Conservation (phyloP, 805 yeast genomes). For the Yarrowia sp. region DNA sequence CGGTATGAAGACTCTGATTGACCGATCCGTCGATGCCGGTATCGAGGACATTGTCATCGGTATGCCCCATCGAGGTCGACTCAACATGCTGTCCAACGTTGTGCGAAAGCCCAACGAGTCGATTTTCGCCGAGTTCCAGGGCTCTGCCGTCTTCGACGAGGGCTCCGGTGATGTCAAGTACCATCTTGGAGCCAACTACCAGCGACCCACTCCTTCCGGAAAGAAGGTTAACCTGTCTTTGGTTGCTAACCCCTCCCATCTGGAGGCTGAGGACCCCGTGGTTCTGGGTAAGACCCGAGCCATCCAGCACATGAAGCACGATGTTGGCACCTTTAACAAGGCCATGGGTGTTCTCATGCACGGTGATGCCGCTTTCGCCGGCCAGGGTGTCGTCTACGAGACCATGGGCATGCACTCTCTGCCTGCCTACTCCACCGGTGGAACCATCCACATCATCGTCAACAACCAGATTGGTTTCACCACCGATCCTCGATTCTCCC, state of each 20-base stretch:
- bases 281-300: slow-evolving; percentile 98
- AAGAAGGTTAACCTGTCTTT: slow-evolving; percentile 92
- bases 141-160: slow-evolving; percentile 87
- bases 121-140: slow-evolving; percentile 93
- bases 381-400: slow-evolving; percentile 98
- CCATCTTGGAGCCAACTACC: slow-evolving; percentile 99
- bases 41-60: slow-evolving; percentile 96
- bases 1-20: slow-evolving; percentile 95
- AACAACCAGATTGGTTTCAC: slow-evolving; percentile 99
- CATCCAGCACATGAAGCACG: slow-evolving; percentile 87
- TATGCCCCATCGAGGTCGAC: slow-evolving; percentile 99
- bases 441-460: slow-evolving; percentile 94
- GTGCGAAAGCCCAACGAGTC: slow-evolving; percentile 99
- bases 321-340: slow-evolving; percentile 79
- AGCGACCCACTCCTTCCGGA: slow-evolving; percentile 98
- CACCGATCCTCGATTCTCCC: slow-evolving; percentile 95
- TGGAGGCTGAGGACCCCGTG: slow-evolving; percentile 99
- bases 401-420: slow-evolving; percentile 92
- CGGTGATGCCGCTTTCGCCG: slow-evolving; percentile 99
- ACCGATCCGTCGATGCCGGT: slow-evolving; percentile 83
- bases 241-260: slow-evolving; percentile 98
- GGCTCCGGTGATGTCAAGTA: slow-evolving; percentile 99
- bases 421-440: slow-evolving; percentile 98
- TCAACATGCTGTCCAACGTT: slow-evolving; percentile 96
- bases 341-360: slow-evolving; percentile 93